Conservation (phyloP, 208 protist species). For the Trypanosoma brucei region DNA sequence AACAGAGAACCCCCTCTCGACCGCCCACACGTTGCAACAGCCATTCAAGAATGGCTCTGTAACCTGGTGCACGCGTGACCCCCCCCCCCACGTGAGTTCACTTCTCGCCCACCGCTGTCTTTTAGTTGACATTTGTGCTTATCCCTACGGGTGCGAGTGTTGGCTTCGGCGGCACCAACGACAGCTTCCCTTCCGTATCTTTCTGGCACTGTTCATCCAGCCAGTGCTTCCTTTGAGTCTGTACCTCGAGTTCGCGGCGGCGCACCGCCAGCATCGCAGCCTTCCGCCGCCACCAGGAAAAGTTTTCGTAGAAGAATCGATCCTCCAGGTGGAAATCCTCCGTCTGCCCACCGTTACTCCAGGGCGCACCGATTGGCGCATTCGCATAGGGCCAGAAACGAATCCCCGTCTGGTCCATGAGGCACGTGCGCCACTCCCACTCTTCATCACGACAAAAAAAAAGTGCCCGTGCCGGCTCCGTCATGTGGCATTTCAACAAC, state of each 20-base stretch:
- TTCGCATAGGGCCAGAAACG: slow-evolving; percentile 91
- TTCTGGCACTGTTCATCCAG: slow-evolving; percentile 40
- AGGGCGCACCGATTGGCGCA: slow-evolving; percentile 71
- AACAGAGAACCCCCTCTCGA: no score
- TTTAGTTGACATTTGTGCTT: slow-evolving; percentile 19
- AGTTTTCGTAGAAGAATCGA: slow-evolving; percentile 88
- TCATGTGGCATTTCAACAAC: slow-evolving; percentile 91
- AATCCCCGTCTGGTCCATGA: slow-evolving; percentile 88
- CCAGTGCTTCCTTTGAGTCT: slow-evolving; percentile 70
- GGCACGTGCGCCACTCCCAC: slow-evolving; percentile 90
- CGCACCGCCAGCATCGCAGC: slow-evolving; percentile 79
- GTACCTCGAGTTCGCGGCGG: slow-evolving; percentile 72
- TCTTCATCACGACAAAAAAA: slow-evolving; percentile 91
- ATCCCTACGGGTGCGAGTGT: slow-evolving; percentile 77
- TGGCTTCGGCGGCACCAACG: slow-evolving; percentile 49
- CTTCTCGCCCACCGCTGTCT: no score
- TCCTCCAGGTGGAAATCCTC: slow-evolving; percentile 91
- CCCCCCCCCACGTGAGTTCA: no score
- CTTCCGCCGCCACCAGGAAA: slow-evolving; percentile 77
- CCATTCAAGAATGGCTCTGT: no score
- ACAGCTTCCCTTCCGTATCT: slow-evolving; percentile 17
- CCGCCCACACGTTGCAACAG: no score
- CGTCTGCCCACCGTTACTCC: slow-evolving; percentile 87
- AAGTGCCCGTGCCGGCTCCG: slow-evolving; percentile 80
- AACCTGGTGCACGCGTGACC: no score